Percentiles rank a stretch among this genome's conserved stretches.
phyloP scores from a whole-genome alignment of 306 rosid genomes.

The Morella rubra region DNA sequence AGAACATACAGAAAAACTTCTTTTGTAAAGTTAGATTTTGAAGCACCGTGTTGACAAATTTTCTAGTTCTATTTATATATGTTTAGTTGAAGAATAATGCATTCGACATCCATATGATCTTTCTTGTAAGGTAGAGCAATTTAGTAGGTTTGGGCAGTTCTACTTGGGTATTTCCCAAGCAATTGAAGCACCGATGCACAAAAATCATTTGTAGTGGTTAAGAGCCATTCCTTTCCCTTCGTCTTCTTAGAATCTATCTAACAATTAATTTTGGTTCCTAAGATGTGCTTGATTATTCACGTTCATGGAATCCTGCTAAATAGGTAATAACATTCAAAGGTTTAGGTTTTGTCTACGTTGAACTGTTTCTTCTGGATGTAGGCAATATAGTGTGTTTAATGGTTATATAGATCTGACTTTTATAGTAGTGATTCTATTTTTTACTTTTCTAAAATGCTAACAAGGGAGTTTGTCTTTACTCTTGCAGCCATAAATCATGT shows the following conservation, averaged over 20 bases:
- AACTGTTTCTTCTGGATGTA: not conserved
- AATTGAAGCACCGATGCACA: constrained; percentile 3
- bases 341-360: not conserved
- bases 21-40: not conserved
- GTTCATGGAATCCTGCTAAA: not conserved
- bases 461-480: constrained; percentile 17
- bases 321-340: not conserved
- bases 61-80: not conserved
- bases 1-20: not conserved
- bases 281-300: not conserved
- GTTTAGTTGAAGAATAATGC: constrained; percentile 1
- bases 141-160: not conserved
- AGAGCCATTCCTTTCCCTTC: not conserved
- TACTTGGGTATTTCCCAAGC: constrained; percentile 14
- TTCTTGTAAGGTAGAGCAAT: constrained; percentile 4
- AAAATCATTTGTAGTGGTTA: not conserved
- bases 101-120: constrained; percentile 21
- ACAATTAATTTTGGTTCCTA: not conserved
- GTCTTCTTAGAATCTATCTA: not conserved
- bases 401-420: not conserved
- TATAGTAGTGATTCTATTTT: not conserved
- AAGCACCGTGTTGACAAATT: not conserved
- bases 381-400: not conserved
- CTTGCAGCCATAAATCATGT: constrained; percentile 26
- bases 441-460: constrained; percentile 5